Evolutionary conservation across 2,329 filamentous ascomycete species (phyloP).

Genomic region (Fusarium mangiferae): DNA sequence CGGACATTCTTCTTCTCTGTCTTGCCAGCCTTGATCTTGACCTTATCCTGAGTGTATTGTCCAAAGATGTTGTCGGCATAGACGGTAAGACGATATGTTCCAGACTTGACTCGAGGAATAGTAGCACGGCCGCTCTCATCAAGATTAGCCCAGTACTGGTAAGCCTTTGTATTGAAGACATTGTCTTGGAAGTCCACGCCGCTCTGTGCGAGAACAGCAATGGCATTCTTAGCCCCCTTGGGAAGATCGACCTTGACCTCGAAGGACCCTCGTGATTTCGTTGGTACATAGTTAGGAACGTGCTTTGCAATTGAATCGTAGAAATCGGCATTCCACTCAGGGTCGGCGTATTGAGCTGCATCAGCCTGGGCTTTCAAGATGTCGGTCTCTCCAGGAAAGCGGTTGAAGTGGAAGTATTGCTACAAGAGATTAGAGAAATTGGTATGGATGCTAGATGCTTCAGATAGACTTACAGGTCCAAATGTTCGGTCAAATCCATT

Average conservation of each 20-base stretch:
- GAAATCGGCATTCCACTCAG: slow-evolving; percentile 67
- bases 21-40: slow-evolving; percentile 53
- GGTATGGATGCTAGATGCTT: background rate
- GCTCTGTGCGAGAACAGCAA: slow-evolving; percentile 62
- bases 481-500: slow-evolving; percentile 73
- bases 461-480: slow-evolving; percentile 56
- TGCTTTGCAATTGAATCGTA: slow-evolving; percentile 71
- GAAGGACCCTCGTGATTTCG: slow-evolving; percentile 61
- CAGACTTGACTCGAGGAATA: slow-evolving; percentile 66
- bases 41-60: slow-evolving; percentile 64
- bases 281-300: slow-evolving; percentile 68
- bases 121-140: slow-evolving; percentile 57
- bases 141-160: slow-evolving; percentile 71
- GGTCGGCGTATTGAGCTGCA: slow-evolving; percentile 61
- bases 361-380: slow-evolving; percentile 63
- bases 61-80: slow-evolving; percentile 72
- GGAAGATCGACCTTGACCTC: slow-evolving; percentile 64
- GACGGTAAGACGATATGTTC: slow-evolving; percentile 70
- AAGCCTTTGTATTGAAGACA: slow-evolving; percentile 61
- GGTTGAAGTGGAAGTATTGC: slow-evolving; percentile 72
- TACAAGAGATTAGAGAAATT: slow-evolving; percentile 6
- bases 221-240: slow-evolving; percentile 58
- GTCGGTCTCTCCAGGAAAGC: slow-evolving; percentile 57
- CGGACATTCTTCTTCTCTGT: slow-evolving; percentile 50
- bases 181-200: slow-evolving; percentile 53